Evolutionary conservation across 2,329 filamentous ascomycete genomes (phyloP).

Genomic region (Corniculantispora saksenae): DNA sequence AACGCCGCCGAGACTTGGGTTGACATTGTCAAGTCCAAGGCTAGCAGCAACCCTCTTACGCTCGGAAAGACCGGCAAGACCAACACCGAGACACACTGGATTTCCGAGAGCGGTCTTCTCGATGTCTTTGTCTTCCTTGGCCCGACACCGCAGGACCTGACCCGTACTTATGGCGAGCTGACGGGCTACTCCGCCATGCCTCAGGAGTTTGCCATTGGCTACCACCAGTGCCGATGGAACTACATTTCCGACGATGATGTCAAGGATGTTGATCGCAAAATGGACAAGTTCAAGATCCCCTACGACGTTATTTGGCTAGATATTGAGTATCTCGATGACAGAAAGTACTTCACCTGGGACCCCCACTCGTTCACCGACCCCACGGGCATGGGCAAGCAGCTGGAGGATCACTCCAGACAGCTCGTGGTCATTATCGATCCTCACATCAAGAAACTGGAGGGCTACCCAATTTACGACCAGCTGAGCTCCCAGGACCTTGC

Average conservation of each 20-base stretch:
- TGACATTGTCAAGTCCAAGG: conserved; percentile 82
- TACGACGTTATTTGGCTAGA: conserved; percentile 99
- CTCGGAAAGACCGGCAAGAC: conserved; percentile 69
- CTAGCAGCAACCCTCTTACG: conserved; percentile 72
- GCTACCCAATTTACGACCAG: conserved; percentile 76
- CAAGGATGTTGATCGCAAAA: conserved; percentile 92
- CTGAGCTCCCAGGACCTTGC: conserved; percentile 81
- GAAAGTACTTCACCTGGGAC: conserved; percentile 99
- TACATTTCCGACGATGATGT: conserved; percentile 97
- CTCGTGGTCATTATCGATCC: conserved; percentile 94
- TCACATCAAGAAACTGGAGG: conserved; percentile 89
- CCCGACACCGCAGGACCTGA: conserved; percentile 79
- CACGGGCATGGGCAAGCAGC: conserved; percentile 81
- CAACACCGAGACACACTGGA: conserved; percentile 91
- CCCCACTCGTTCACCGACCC: conserved; percentile 84
- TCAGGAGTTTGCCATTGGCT: conserved; percentile 87
- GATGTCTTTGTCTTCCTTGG: conserved; percentile 96
- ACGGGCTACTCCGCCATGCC: conserved; percentile 91
- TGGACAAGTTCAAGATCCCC: conserved; percentile 92
- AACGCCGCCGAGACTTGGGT: conserved; percentile 98
- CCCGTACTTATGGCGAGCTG: conserved; percentile 80
- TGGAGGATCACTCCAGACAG: conserved; percentile 83
- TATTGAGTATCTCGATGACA: conserved; percentile 94
- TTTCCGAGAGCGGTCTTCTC: conserved; percentile 85
- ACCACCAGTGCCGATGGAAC: conserved; percentile 99